Conservation (phyloP, 495 filamentous ascomycete species). For the Choiromyces venosus region DNA sequence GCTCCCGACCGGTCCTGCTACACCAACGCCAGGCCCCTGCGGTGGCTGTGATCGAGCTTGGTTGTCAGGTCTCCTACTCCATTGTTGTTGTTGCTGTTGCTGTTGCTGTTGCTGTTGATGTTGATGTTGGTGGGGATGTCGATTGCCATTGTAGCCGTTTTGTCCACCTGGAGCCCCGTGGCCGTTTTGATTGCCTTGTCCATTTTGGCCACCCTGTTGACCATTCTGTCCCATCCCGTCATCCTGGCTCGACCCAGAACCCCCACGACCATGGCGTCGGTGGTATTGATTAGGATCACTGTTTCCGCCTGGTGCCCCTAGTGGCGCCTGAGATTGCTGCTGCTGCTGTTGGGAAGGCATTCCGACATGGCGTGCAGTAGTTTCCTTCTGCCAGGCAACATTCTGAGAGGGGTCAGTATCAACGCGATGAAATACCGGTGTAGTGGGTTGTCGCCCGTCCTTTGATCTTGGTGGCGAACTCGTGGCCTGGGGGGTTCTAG, state of each 20-base stretch:
- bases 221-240: constrained; percentile 46
- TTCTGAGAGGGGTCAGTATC: constrained; percentile 72
- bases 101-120: constrained; percentile 19
- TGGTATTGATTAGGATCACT: constrained; percentile 32
- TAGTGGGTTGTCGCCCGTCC: constrained; percentile 46
- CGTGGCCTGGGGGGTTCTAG: constrained; percentile 51
- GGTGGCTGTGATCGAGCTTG: constrained; percentile 35
- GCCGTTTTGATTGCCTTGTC: constrained; percentile 37
- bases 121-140: background rate
- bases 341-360: constrained; percentile 52
- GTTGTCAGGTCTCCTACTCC: constrained; percentile 20
- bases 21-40: constrained; percentile 38
- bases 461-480: constrained; percentile 49
- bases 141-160: constrained; percentile 37
- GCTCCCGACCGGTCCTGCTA: constrained; percentile 6
- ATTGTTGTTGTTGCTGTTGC: constrained; percentile 17
- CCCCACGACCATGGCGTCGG: constrained; percentile 30
- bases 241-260: constrained; percentile 33
- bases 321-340: constrained; percentile 28
- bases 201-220: constrained; percentile 42
- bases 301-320: constrained; percentile 11
- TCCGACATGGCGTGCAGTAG: constrained; percentile 70
- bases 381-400: constrained; percentile 71
- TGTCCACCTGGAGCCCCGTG: constrained; percentile 39
- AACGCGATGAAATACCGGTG: constrained; percentile 56